Conservation (phyloP, 208 protist genomes). For the Crithidia mellificae region DNA sequence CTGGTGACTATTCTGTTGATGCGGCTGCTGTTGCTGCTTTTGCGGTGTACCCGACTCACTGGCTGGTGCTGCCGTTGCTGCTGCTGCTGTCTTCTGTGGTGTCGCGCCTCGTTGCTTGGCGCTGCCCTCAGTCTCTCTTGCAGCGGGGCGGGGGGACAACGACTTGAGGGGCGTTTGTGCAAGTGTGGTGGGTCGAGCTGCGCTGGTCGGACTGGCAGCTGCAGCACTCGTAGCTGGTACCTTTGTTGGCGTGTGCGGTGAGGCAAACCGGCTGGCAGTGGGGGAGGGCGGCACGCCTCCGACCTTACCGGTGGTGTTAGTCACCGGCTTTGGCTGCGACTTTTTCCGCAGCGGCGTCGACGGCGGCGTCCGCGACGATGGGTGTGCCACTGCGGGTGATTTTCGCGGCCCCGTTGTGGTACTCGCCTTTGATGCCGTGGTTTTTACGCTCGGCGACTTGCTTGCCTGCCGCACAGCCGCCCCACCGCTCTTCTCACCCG, state of each 20-base stretch:
- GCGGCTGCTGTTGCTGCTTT: no score
- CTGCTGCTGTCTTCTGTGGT: background rate
- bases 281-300: background rate
- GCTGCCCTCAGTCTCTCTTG: background rate
- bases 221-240: background rate
- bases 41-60: background rate
- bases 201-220: background rate
- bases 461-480: background rate
- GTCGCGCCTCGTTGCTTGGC: constrained; percentile 4
- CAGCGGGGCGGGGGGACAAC: constrained; percentile 1
- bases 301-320: background rate
- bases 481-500: background rate
- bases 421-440: background rate
- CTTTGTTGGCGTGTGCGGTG: background rate
- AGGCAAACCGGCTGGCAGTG: background rate
- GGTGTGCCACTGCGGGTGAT: background rate
- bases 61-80: constrained; percentile 5
- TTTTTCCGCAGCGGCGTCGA: background rate
- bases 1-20: background rate
- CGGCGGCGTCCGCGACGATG: no score
- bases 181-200: background rate
- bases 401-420: background rate
- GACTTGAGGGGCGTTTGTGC: constrained; percentile 1
- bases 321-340: background rate
- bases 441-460: background rate